Evolutionary conservation across 257 asterid species (phyloP), one percentile per base, ranked within the genome.

Genomic region (Solanum sitiens): DNA sequence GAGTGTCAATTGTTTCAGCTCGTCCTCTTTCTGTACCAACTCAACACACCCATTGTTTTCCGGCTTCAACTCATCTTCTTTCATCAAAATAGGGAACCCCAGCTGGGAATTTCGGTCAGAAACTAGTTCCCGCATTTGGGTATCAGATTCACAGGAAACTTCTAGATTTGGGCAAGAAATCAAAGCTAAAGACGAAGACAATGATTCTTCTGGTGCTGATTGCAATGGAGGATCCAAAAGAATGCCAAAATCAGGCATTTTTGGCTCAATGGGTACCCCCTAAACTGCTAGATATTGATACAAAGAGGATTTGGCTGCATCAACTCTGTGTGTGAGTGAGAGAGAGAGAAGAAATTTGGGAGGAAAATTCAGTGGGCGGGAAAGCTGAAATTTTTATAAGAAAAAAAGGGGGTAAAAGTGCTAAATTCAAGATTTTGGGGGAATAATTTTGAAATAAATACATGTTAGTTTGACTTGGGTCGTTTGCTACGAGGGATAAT

Each of bases 171-270:
- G 82, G 50, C 47, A 37, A 20, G 82, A 72, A 72, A 72, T 6
- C 45, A 72, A 35, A 72, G 27, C 7, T 1, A 87, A 71, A 68
- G 74, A 32, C 27, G 72, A 47, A 65, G 74, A 32, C 16, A 14
- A 1, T 70, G 75, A 30, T 30, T 70, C 75, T 20, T 56, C 89
- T 4, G 87, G 84, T 20, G 87, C 25, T 65, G 90, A 44, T 33
- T 90, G 83, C 45, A 88, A 73, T 1, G 84, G 87, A 11, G 90
- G 74, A 83, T 72, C 88, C 44, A 86, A 68, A 89, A 84, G 88
- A 86, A 90, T 88, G 85, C 85, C 90, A 7, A 92, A 92, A 89
- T 90, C 91, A 68, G 95, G 95, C 95, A 93, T 93, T 50, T 82
- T 83, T 82, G 12, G 83, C 11, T 74, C 25, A 39, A 39, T 74